Conservation (phyloP, 805 yeast species). For the Maudiozyma bulderi region DNA sequence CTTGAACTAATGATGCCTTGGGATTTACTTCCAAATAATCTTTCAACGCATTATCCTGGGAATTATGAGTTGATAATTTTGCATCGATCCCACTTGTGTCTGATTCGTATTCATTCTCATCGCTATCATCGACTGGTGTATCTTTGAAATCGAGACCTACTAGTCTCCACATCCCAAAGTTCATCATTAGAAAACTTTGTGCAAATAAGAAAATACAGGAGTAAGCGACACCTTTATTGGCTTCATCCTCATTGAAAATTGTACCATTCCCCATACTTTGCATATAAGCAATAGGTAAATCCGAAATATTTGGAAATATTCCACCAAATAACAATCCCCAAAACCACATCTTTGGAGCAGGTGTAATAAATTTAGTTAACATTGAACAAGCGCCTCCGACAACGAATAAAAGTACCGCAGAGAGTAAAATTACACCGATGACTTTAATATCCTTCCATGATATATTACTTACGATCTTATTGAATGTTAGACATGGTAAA, state of each 20-base stretch:
- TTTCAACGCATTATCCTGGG: not conserved
- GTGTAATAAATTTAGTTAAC: constrained; percentile 37
- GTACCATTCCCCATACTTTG: constrained; percentile 61
- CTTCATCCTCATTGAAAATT: constrained; percentile 43
- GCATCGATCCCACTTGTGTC: not conserved
- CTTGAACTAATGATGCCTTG: not conserved
- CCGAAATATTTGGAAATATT: constrained; percentile 69
- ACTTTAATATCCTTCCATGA: constrained; percentile 59
- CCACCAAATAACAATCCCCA: constrained; percentile 72
- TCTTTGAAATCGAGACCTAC: constrained; percentile 60
- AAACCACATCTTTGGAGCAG: constrained; percentile 62
- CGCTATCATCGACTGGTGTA: not conserved
- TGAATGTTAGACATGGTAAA: constrained; percentile 68
- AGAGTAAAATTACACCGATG: constrained; percentile 53
- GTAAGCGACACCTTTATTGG: constrained; percentile 69
- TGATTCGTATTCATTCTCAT: not conserved
- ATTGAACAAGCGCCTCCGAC: constrained; percentile 37
- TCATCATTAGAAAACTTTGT: constrained; percentile 60
- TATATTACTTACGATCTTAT: constrained; percentile 58
- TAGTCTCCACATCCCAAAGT: constrained; percentile 63
- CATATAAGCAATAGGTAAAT: constrained; percentile 75
- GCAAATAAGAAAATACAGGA: constrained; percentile 62
- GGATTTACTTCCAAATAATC: not conserved
- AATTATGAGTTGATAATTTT: not conserved
- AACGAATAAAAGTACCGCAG: constrained; percentile 36